Conservation (phyloP, 352 stramenopile species). For the Globisporangium mamillatum region DNA sequence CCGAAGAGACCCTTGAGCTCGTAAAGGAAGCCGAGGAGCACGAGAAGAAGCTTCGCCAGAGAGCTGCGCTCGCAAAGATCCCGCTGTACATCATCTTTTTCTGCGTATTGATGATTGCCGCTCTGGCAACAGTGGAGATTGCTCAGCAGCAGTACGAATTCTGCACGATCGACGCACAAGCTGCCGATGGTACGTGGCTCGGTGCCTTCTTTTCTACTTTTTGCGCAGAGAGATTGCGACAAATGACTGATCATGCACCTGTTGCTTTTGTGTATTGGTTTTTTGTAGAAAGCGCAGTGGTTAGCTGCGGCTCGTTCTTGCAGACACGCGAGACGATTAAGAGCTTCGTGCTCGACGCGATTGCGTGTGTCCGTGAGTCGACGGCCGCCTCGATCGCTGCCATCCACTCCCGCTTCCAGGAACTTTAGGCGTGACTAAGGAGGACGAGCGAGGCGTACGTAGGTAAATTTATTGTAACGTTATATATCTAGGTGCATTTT, state of each 20-base stretch:
- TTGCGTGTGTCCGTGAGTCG: conserved; percentile 30
- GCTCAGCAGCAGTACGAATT: conserved; percentile 50
- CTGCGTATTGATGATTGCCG: conserved; percentile 36
- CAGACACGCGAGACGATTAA: conserved; percentile 35
- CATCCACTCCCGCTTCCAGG: conserved; percentile 14
- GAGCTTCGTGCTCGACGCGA: conserved; percentile 24
- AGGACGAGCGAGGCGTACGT: neutral
- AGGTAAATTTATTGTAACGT: conserved; percentile 24
- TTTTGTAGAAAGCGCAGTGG: conserved; percentile 19
- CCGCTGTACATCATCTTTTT: conserved; percentile 34
- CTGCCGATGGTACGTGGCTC: conserved; percentile 31
- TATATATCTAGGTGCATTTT: conserved; percentile 12
- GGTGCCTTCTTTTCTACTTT: neutral
- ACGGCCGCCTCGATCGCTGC: conserved; percentile 1
- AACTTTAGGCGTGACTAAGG: conserved; percentile 9
- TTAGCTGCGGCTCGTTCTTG: conserved; percentile 42
- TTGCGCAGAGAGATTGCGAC: neutral
- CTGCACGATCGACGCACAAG: conserved; percentile 33
- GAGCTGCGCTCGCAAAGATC: conserved; percentile 8
- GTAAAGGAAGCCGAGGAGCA: conserved; percentile 40
- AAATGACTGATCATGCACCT: neutral
- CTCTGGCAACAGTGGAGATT: conserved; percentile 53
- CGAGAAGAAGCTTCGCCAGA: conserved; percentile 20
- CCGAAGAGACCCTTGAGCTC: conserved; percentile 37
- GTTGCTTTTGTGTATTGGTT: neutral